These are phyloP conservation scores for Phytophthora macrochlamydospora DNA, from an alignment of 352 stramenopile species.

Conservation along the genomic window DNA sequence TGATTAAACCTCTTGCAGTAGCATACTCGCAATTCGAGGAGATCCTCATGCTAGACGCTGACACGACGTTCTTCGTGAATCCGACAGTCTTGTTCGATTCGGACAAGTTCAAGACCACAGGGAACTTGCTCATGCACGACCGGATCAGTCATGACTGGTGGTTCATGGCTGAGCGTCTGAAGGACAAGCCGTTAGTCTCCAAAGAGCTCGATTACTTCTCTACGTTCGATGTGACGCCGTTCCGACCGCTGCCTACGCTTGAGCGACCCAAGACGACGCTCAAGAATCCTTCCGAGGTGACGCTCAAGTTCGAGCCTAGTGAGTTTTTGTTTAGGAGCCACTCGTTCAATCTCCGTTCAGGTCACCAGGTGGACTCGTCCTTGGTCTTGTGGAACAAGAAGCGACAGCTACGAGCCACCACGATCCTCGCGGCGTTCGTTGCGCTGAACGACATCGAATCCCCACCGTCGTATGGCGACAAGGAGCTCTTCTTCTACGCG, in stretches of 20 bases:
- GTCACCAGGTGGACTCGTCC: conserved; percentile 55
- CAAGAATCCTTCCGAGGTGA: conserved; percentile 26
- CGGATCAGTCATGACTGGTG: conserved; percentile 43
- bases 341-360: conserved; percentile 40
- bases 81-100: conserved; percentile 53
- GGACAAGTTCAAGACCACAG: conserved; percentile 48
- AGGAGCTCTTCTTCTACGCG: conserved; percentile 51
- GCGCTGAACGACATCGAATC: conserved; percentile 24
- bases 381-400: conserved; percentile 54
- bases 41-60: conserved; percentile 67
- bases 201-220: conserved; percentile 36
- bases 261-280: conserved; percentile 23
- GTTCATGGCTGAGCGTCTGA: conserved; percentile 31
- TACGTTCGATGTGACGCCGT: conserved; percentile 30
- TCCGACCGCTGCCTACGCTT: conserved; percentile 24
- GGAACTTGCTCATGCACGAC: conserved; percentile 68
- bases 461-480: conserved; percentile 54
- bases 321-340: conserved; percentile 37
- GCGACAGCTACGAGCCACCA: conserved; percentile 42
- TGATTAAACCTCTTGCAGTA: conserved; percentile 60
- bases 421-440: conserved; percentile 48
- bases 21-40: conserved; percentile 64
- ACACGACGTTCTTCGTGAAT: conserved; percentile 63
- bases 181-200: conserved; percentile 18
- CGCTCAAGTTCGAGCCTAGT: conserved; percentile 33